Evolutionary conservation across 2,329 filamentous ascomycete genomes (phyloP).

Genomic region (Eutypella sp.): DNA sequence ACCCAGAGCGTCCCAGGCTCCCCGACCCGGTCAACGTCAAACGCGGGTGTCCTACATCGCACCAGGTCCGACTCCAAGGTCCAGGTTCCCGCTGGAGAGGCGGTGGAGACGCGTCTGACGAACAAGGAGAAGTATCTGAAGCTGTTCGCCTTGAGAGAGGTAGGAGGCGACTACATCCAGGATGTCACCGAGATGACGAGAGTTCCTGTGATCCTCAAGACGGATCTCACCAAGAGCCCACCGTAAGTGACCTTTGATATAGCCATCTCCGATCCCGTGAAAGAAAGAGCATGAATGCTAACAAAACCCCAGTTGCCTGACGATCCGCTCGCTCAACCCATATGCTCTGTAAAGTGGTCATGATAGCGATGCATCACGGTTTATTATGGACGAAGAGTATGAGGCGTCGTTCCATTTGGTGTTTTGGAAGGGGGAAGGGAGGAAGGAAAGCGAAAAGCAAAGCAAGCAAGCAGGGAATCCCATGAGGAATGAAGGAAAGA

Average conservation of each 20-base stretch:
- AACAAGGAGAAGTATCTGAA: slow-evolving; percentile 97
- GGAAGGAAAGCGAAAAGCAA: background rate
- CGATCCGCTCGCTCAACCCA: slow-evolving; percentile 64
- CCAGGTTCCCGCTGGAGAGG: slow-evolving; percentile 69
- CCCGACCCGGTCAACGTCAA: slow-evolving; percentile 69
- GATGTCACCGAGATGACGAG: slow-evolving; percentile 97
- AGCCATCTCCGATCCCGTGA: background rate
- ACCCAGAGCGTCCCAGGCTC: slow-evolving; percentile 95
- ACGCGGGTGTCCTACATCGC: slow-evolving; percentile 69
- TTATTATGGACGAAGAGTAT: slow-evolving; percentile 3
- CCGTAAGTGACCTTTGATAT: slow-evolving; percentile 96
- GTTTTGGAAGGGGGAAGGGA: background rate
- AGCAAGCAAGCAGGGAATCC: too few species aligned
- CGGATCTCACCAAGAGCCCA: slow-evolving; percentile 96
- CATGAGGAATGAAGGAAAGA: too few species aligned
- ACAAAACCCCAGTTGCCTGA: slow-evolving; percentile 52
- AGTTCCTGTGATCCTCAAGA: slow-evolving; percentile 97
- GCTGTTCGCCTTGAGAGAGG: slow-evolving; percentile 83
- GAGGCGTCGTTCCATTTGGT: background rate
- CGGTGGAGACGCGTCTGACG: slow-evolving; percentile 71
- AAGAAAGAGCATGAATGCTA: slow-evolving; percentile 28
- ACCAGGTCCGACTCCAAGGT: slow-evolving; percentile 94
- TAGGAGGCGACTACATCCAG: slow-evolving; percentile 94
- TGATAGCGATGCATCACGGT: slow-evolving; percentile 2
- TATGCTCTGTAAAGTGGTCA: slow-evolving; percentile 40